Evolutionary conservation across 2,329 filamentous ascomycete species (phyloP), one percentile per base, ranked within the genome.

Genomic region (Fusarium haematococcum): DNA sequence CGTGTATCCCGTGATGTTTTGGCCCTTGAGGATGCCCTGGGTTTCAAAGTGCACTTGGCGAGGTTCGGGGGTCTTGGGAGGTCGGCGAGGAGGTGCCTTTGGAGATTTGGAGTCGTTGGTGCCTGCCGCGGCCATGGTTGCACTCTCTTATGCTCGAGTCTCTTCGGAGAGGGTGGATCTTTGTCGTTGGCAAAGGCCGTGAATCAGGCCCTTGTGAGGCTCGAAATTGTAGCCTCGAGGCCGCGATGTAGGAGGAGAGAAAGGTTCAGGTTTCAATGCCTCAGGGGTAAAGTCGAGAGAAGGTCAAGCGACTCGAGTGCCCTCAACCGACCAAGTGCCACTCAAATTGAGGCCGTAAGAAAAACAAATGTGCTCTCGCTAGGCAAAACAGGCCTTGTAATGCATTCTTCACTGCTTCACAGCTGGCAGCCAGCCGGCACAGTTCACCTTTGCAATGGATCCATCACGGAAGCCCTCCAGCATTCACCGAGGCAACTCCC

Each of bases 41-140:
- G 69, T 59, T 5, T 74, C 76, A 58, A 83, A 83, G 35, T 76
- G 81, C 66, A 83, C 81, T 65, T 83, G 81, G 57, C 81, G 81
- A 73, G 74, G 60, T 43, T 79, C 71, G 27, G 77, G 71, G 11
- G 77, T 75, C 58, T 79, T 81, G 32, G 75, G 43, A 11, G 43
- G 68, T 35, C 78, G 80, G 54, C 77, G 78, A 57, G 75, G 76
- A 11, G 68, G 76, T 9, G 67, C 73, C 73, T 80, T 83, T 69
- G 79, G 78, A 18, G 81, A 79, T 63, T 81, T 81, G 70, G 64
- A 50, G 18, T 75, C 73, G 35, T 65, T 65, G 59, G 70, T 62
- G 63, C 72, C 77, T 77, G 79, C 77, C 65, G 77, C 70, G 20
- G 77, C 76, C 80, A 81, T 82, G 54, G 45, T 61, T 66, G 56